Conservation (phyloP, 169 alveolate species). For the Plasmodium chabaudi region DNA sequence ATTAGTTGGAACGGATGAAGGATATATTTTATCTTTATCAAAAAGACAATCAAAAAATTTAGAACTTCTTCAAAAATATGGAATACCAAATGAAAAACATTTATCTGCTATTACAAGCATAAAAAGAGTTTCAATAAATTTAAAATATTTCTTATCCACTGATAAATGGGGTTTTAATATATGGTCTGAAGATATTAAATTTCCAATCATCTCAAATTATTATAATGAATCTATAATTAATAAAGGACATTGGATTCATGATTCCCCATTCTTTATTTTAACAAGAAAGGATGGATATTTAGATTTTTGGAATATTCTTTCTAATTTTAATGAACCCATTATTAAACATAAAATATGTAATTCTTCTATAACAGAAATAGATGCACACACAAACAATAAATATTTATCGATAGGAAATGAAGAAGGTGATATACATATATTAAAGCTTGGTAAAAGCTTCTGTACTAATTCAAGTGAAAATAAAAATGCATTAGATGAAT, state of each 20-base stretch:
- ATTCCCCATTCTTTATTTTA: conserved; percentile 63
- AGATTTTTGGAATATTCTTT: conserved; percentile 67
- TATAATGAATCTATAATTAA: conserved; percentile 61
- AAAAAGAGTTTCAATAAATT: conserved; percentile 56
- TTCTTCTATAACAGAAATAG: conserved; percentile 59
- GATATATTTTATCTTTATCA: conserved; percentile 60
- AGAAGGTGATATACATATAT: conserved; percentile 59
- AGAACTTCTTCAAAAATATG: conserved; percentile 68
- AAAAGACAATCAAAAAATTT: conserved; percentile 63
- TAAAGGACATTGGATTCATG: conserved; percentile 62
- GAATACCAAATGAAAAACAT: conserved; percentile 66
- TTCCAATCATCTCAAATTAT: conserved; percentile 66
- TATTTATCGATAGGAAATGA: conserved; percentile 58
- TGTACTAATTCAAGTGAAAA: conserved; percentile 68
- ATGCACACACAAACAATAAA: conserved; percentile 61
- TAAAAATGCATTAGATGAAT: conserved; percentile 51
- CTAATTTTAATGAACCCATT: conserved; percentile 58
- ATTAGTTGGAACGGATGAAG: conserved; percentile 69
- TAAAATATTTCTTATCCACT: conserved; percentile 60
- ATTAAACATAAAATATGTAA: conserved; percentile 70
- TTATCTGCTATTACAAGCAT: conserved; percentile 55
- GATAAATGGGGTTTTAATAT: conserved; percentile 76
- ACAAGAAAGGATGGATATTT: conserved; percentile 71
- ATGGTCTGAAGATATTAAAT: conserved; percentile 74
- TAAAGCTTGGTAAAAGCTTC: conserved; percentile 59